Evolutionary conservation across 1,284 basidiomycete genomes (phyloP).

Genomic region (Ceratobasidium papillatum): DNA sequence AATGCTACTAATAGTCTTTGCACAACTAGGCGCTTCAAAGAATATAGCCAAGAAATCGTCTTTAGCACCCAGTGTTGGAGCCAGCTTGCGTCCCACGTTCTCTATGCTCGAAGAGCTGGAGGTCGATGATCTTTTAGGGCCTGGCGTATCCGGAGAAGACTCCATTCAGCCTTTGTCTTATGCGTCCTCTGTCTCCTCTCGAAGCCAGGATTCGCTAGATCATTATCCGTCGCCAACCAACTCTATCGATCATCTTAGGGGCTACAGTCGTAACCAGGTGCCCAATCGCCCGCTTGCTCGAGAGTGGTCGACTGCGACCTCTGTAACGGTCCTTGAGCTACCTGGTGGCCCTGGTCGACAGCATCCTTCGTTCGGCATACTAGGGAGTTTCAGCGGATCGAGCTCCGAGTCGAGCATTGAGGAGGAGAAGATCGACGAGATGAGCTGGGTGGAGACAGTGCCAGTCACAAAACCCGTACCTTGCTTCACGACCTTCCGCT

Average conservation of each 20-base stretch:
- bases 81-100: constrained; percentile 17
- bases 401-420: constrained; percentile 4
- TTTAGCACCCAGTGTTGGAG: constrained; percentile 1
- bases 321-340: constrained; percentile 28
- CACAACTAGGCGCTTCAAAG: constrained; percentile 5
- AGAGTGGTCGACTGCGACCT: constrained; percentile 10
- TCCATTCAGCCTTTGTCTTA: constrained; percentile 2
- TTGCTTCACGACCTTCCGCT: constrained; percentile 12
- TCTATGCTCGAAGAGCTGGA: constrained; percentile 37
- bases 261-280: not conserved
- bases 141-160: not conserved
- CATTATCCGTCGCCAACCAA: not conserved
- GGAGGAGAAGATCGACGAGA: not conserved
- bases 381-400: not conserved
- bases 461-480: not conserved
- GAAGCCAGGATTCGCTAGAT: constrained; percentile 1
- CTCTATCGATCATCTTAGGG: constrained; percentile 1
- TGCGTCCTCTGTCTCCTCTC: not conserved
- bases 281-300: not conserved
- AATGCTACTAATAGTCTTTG: not conserved
- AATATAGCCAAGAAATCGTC: not conserved
- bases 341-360: constrained; percentile 9
- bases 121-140: constrained; percentile 14
- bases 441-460: constrained; percentile 20
- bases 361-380: constrained; percentile 19